A percentile compares a stretch with the other conserved stretches of the same genome.
phyloP scores from a whole-genome alignment of 805 yeast species.

The Schwanniomyces vanrijiae region DNA sequence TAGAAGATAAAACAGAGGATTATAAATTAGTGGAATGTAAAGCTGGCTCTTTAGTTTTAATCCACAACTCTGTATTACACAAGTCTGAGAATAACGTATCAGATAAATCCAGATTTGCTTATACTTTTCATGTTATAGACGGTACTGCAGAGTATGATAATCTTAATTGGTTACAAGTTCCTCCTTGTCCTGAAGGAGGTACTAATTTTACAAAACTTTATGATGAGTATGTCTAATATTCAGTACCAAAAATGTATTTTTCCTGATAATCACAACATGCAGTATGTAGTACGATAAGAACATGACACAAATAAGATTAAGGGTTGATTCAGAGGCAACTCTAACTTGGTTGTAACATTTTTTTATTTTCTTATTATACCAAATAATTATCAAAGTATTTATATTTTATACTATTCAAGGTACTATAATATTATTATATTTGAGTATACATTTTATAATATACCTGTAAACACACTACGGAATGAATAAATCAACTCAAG shows the following conservation, averaged over 20 bases:
- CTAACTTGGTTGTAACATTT: not conserved
- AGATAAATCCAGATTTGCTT: slow-evolving; percentile 63
- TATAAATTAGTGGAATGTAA: slow-evolving; percentile 59
- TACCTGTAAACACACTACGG: not conserved
- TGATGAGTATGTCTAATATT: not conserved
- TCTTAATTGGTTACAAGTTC: slow-evolving; percentile 77
- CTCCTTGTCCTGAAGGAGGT: slow-evolving; percentile 59
- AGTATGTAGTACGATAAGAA: not conserved
- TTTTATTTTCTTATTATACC: not conserved
- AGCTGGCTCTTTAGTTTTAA: slow-evolving; percentile 70
- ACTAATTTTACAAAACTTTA: slow-evolving; percentile 54
- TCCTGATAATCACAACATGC: not conserved
- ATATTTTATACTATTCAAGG: not conserved
- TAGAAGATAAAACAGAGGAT: slow-evolving; percentile 33
- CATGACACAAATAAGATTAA: not conserved
- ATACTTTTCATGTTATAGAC: slow-evolving; percentile 78
- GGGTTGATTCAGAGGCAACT: not conserved
- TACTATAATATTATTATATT: not conserved
- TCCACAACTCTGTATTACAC: slow-evolving; percentile 71
- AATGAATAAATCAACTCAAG: not conserved
- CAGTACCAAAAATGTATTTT: not conserved
- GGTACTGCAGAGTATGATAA: slow-evolving; percentile 62
- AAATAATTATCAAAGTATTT: not conserved
- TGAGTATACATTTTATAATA: not conserved
- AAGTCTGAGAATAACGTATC: slow-evolving; percentile 64